phyloP scores from a whole-genome alignment of 73 alveolate species.

The Paramecium biaurelia region DNA sequence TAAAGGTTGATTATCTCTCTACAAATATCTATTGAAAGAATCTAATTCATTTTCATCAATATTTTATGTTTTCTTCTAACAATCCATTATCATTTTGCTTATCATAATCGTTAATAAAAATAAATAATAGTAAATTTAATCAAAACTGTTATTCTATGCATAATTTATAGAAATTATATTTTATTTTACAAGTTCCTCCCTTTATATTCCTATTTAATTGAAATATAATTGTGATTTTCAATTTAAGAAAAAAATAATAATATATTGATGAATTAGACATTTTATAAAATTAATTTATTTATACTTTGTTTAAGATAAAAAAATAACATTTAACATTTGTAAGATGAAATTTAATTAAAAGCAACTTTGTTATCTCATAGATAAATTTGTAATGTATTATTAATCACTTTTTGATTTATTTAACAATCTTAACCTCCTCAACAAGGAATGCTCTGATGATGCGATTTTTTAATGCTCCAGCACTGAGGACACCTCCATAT shows the following conservation, averaged over 20 bases:
- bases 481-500: constrained; percentile 76
- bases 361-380: background rate
- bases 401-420: constrained; percentile 50
- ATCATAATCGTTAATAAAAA: constrained; percentile 30
- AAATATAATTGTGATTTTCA: too few relatives aligned
- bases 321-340: too few relatives aligned
- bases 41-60: constrained; percentile 41
- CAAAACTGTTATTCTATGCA: background rate
- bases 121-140: background rate
- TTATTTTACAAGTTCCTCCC: too few relatives aligned
- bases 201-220: too few relatives aligned
- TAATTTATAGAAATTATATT: too few relatives aligned
- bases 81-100: constrained; percentile 28
- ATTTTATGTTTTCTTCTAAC: background rate
- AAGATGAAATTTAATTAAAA: background rate
- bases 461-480: constrained; percentile 68
- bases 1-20: background rate
- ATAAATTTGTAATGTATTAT: background rate
- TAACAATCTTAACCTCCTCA: constrained; percentile 81
- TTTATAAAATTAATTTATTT: too few relatives aligned
- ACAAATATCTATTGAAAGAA: background rate
- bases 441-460: constrained; percentile 80
- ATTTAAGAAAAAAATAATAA: too few relatives aligned
- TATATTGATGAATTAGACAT: too few relatives aligned
- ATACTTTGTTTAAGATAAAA: too few relatives aligned